Evolutionary conservation across 108 stramenopile genomes (phyloP).

Genomic region (Asterionellopsis glacialis): DNA sequence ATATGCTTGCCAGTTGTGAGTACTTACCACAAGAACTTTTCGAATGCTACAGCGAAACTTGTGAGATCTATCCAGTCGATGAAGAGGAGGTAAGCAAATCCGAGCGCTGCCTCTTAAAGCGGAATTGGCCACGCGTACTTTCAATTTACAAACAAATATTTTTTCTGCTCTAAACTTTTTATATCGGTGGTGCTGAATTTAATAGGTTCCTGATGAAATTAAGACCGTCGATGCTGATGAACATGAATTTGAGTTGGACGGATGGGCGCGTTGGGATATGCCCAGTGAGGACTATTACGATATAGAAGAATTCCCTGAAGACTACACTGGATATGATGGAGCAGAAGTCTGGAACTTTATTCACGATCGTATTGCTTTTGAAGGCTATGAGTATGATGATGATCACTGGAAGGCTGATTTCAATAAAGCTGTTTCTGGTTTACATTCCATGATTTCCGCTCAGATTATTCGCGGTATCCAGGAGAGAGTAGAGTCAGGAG

Average conservation of each 20-base stretch:
- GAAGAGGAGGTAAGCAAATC: constrained; percentile 79
- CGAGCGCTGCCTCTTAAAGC: too few relatives aligned
- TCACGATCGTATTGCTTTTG: constrained; percentile 73
- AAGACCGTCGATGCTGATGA: constrained; percentile 44
- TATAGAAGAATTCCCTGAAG: constrained; percentile 71
- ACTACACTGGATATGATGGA: constrained; percentile 87
- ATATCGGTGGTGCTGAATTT: background rate
- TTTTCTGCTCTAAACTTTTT: constrained; percentile 4
- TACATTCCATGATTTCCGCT: constrained; percentile 79
- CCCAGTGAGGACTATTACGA: constrained; percentile 89
- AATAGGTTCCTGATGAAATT: constrained; percentile 47
- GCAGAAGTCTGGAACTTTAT: constrained; percentile 77
- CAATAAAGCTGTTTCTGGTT: constrained; percentile 81
- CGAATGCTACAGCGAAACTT: constrained; percentile 85
- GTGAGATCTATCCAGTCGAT: constrained; percentile 88
- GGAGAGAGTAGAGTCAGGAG: constrained; percentile 53
- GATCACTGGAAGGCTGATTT: constrained; percentile 89
- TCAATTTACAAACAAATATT: constrained; percentile 2
- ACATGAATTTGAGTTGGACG: constrained; percentile 76
- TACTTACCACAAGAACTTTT: constrained; percentile 86
- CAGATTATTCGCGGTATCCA: constrained; percentile 72
- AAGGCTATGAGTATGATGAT: constrained; percentile 60
- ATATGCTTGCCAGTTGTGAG: constrained; percentile 88
- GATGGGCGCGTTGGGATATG: constrained; percentile 91
- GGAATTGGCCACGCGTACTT: too few relatives aligned